Evolutionary conservation across 2,329 filamentous ascomycete genomes (phyloP).

Genomic region (Colletotrichum sp.): DNA sequence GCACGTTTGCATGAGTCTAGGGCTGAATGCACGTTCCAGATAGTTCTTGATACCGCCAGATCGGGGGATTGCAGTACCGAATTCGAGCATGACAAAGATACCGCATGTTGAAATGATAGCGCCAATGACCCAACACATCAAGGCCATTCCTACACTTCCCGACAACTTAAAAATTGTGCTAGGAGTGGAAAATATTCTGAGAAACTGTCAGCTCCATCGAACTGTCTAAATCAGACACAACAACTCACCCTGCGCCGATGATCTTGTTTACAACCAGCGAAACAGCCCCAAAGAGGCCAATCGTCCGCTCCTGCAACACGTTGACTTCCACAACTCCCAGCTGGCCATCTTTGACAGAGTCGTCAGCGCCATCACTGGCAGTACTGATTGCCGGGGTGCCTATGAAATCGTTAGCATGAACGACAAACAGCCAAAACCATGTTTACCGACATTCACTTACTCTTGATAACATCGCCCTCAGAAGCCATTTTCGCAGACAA

Average conservation of each 20-base stretch:
- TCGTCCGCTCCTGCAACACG: conserved; percentile 23
- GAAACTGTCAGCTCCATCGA: too few relatives aligned
- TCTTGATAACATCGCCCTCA: background rate
- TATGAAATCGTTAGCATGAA: background rate
- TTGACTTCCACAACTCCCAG: conserved; percentile 7
- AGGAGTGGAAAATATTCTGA: conserved; percentile 28
- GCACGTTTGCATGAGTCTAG: conserved; percentile 25
- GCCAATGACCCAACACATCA: conserved; percentile 28
- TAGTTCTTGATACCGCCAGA: conserved; percentile 29
- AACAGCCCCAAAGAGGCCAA: conserved; percentile 26
- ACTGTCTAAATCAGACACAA: background rate
- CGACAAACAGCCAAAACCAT: background rate
- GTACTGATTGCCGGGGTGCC: background rate
- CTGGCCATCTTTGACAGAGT: background rate
- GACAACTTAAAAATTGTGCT: conserved; percentile 25
- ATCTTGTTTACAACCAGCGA: conserved; percentile 29
- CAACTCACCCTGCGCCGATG: conserved; percentile 25
- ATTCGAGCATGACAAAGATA: conserved; percentile 27
- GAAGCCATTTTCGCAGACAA: background rate
- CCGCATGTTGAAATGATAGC: conserved; percentile 26
- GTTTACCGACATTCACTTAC: background rate
- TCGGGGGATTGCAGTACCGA: conserved; percentile 25
- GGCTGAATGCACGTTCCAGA: conserved; percentile 25
- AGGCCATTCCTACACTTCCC: conserved; percentile 27
- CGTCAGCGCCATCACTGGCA: background rate